Base-by-base conservation (phyloP, 352 stramenopile species). In the Nannochloropsis limnetica region DNA sequence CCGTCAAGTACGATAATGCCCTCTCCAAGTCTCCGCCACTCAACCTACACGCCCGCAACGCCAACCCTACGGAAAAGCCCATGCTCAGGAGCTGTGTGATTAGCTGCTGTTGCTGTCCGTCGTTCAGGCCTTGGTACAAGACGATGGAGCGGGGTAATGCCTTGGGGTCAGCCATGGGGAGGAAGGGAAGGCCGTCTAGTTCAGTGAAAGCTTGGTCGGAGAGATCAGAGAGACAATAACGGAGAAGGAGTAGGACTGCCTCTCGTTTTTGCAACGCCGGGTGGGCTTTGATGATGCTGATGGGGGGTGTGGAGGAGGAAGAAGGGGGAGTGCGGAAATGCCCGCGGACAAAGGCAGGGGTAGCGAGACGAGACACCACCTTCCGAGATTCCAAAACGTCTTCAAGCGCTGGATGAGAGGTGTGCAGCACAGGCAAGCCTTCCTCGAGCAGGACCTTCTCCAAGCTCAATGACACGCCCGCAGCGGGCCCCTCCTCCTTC, bases 201-300 rank as follows among this genome's bases (percentile, higher is more conserved):
- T 88, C 82, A 3, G 9, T 29, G 3, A 82, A 80, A 23, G 83
- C 11, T 54, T 84, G 80, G n/a, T 74, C 61, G 15, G n/a, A 81
- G 20, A 87, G 31, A 44, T 87, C 85, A 25, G 83, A 87, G 37
- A 85, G 61, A 82, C 80, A 87, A 61, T 87, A 87, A 15, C 80
- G 20, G 8, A 87, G 28, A 37, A 87, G 43, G 28, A 86, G 83
- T 14, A 83, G 79, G n/a, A 74, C 61, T 74, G 61, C 61, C 22
- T 74, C 61, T 2, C 61, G 20, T 81, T 3, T 80, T 80, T 80
- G 15, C 25, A 32, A 23, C 2, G 37, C 28, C 15, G 80, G 80
- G 9, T 80, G 54, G 9, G 6, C 22, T 37, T 84, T 25, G n/a
- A 28, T 43, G 11, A 15, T 79, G 45, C 45, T 29, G 22, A 37